Evolutionary conservation across 768 basidiomycete genomes (phyloP).

Genomic region (Suillus fuscotomentosus): DNA sequence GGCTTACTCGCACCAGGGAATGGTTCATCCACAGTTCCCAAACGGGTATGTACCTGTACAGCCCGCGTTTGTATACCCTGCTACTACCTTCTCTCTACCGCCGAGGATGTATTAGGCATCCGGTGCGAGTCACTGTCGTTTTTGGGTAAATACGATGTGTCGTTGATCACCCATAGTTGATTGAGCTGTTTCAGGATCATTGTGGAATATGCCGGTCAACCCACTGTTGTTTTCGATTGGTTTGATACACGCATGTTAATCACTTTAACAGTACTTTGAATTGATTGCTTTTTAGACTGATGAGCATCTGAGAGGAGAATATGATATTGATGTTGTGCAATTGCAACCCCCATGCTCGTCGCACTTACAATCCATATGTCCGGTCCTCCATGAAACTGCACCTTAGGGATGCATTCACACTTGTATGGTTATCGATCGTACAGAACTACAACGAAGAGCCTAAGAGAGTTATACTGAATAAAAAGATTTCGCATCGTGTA

Average conservation of each 20-base stretch:
- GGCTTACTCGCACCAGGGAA: neutral
- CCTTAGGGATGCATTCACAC: neutral
- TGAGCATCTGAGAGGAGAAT: neutral
- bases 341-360: neutral
- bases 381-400: neutral
- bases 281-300: neutral
- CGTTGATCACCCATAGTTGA: neutral
- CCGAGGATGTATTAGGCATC: conserved; percentile 1
- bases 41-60: conserved; percentile 20
- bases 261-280: neutral
- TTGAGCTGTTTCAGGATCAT: too few relatives aligned
- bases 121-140: neutral
- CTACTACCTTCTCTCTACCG: conserved; percentile 12
- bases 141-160: neutral
- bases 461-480: neutral
- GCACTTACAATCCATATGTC: neutral
- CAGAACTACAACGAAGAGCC: neutral
- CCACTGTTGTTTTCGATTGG: neutral
- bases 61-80: conserved; percentile 17
- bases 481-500: neutral
- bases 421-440: neutral
- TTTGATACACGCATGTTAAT: neutral
- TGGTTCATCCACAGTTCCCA: conserved; percentile 16
- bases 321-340: neutral
- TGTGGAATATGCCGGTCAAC: neutral